These are phyloP conservation scores for Apiospora arundinis DNA, from an alignment of 2,329 filamentous ascomycete species.

Conservation along the genomic window DNA sequence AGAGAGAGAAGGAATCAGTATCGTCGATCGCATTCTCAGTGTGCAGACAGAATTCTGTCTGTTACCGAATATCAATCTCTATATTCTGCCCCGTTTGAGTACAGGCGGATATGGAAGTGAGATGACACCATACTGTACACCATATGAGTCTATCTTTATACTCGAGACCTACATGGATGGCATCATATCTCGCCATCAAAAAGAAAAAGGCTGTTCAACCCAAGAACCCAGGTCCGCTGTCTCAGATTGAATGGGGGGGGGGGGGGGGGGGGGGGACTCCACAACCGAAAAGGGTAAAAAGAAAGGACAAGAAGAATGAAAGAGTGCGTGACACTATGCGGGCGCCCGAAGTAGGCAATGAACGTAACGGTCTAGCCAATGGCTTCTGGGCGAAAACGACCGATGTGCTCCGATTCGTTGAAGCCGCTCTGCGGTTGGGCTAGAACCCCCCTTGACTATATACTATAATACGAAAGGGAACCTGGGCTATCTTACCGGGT, in stretches of 20 bases:
- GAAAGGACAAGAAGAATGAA: not conserved
- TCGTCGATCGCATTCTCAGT: not conserved
- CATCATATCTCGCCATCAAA: not conserved
- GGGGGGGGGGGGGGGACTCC: too few species aligned
- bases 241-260: not conserved
- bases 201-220: not conserved
- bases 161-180: constrained; percentile 2
- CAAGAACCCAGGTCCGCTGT: not conserved
- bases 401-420: constrained; percentile 11
- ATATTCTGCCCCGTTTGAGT: not conserved
- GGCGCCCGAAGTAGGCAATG: constrained; percentile 8
- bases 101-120: too few species aligned
- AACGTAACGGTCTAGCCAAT: not conserved
- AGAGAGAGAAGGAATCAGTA: too few species aligned
- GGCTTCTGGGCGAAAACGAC: not conserved
- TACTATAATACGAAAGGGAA: too few species aligned
- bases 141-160: not conserved
- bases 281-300: not conserved
- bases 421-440: not conserved
- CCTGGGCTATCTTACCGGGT: not conserved
- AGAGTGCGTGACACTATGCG: not conserved
- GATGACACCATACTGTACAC: not conserved
- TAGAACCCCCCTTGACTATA: constrained; percentile 2
- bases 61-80: not conserved
- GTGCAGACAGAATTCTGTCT: not conserved